phyloP scores from a whole-genome alignment of 2,329 filamentous ascomycete species.

The Fusarium coicis region DNA sequence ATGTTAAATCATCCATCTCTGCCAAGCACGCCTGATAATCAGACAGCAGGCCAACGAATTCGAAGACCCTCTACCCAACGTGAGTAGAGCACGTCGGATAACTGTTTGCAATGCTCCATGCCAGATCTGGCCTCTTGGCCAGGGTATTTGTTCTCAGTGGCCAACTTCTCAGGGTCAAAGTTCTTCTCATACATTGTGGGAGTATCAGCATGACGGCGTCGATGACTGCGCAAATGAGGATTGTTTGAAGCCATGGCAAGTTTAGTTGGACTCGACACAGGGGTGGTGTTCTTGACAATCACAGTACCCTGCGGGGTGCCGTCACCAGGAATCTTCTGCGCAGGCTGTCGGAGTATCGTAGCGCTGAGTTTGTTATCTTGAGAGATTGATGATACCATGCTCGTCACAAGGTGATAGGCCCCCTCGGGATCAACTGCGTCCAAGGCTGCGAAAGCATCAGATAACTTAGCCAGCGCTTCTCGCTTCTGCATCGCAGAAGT shows the following conservation, averaged over 20 bases:
- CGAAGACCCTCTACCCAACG: conserved; percentile 89
- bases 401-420: conserved; percentile 83
- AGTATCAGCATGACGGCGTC: conserved; percentile 68
- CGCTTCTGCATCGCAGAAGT: conserved; percentile 75
- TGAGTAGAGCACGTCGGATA: conserved; percentile 90
- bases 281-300: conserved; percentile 64
- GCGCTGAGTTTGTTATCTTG: conserved; percentile 73
- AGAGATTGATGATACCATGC: conserved; percentile 78
- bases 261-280: conserved; percentile 65
- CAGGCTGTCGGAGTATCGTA: conserved; percentile 57
- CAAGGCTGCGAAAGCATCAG: conserved; percentile 85
- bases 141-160: conserved; percentile 64
- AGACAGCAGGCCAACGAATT: conserved; percentile 70
- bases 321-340: conserved; percentile 54
- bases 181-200: conserved; percentile 57
- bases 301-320: conserved; percentile 66
- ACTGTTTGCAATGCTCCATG: conserved; percentile 91
- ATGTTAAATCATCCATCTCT: neutral
- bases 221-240: conserved; percentile 84
- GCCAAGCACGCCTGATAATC: neutral
- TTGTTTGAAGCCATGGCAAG: conserved; percentile 84
- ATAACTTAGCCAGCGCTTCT: conserved; percentile 83
- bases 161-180: conserved; percentile 59
- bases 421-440: conserved; percentile 92
- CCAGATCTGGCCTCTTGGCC: conserved; percentile 69